Evolutionary conservation across 768 basidiomycete genomes (phyloP).

Genomic region (Omphalotus guepiniiformis): DNA sequence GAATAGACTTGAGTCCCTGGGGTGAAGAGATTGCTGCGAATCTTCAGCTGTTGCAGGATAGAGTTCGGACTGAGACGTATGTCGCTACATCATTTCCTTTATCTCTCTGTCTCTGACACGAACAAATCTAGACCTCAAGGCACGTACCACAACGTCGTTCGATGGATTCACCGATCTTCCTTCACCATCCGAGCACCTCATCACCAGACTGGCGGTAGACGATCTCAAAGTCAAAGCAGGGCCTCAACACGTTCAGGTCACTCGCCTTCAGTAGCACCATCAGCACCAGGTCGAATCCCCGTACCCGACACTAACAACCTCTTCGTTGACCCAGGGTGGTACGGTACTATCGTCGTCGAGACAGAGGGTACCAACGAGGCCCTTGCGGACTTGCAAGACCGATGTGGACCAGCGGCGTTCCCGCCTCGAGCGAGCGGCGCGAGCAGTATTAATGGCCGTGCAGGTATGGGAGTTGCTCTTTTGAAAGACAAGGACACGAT

Average conservation of each 20-base stretch:
- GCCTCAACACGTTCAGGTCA: conserved; percentile 16
- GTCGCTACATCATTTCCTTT: conserved; percentile 23
- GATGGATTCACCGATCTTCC: conserved; percentile 80
- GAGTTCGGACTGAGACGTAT: conserved; percentile 77
- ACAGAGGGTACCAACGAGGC: conserved; percentile 87
- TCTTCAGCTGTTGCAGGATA: conserved; percentile 72
- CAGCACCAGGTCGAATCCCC: conserved; percentile 33
- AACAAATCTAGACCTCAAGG: conserved; percentile 63
- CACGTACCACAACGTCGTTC: conserved; percentile 72
- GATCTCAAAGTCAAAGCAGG: not conserved
- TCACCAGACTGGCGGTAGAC: conserved; percentile 23
- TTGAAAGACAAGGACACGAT: conserved; percentile 39
- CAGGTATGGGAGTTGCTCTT: not conserved
- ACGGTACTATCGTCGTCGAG: conserved; percentile 78
- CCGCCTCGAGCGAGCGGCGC: conserved; percentile 49
- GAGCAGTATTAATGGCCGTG: conserved; percentile 20
- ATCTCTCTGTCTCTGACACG: conserved; percentile 2
- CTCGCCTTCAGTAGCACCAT: conserved; percentile 21
- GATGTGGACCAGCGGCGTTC: conserved; percentile 66
- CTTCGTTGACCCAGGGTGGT: conserved; percentile 76
- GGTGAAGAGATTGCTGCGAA: conserved; percentile 71
- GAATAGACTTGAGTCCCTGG: conserved; percentile 77
- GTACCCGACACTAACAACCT: conserved; percentile 53
- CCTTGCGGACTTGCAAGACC: conserved; percentile 68
- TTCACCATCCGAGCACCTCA: conserved; percentile 59